Percentiles rank a stretch among this genome's conserved stretches.
phyloP scores from a whole-genome alignment of 2,329 filamentous ascomycete genomes.

The Fusarium burgessii region DNA sequence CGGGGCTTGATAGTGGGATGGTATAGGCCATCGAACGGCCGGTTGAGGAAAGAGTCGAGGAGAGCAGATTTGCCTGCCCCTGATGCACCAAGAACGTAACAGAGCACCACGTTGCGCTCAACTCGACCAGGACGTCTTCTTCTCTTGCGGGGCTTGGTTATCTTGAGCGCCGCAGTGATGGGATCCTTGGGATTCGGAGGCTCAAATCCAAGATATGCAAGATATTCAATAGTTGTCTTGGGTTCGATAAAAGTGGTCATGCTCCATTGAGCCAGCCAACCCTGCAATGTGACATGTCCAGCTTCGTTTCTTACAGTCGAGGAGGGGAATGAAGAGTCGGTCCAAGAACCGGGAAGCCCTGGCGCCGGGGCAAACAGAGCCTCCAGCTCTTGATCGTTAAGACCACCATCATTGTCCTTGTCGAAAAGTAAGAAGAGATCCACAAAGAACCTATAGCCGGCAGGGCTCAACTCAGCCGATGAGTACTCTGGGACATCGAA shows the following conservation, averaged over 20 bases:
- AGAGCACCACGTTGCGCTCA: conserved; percentile 93
- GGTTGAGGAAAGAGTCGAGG: conserved; percentile 89
- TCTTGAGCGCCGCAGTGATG: conserved; percentile 86
- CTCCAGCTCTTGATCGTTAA: conserved; percentile 86
- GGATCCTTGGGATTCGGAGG: conserved; percentile 79
- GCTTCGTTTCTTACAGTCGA: conserved; percentile 96
- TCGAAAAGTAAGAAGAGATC: conserved; percentile 95
- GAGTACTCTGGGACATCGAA: conserved; percentile 94
- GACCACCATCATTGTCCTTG: conserved; percentile 95
- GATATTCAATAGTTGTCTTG: conserved; percentile 93
- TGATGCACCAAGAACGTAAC: conserved; percentile 88
- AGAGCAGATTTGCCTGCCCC: conserved; percentile 92
- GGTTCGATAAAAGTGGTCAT: conserved; percentile 99
- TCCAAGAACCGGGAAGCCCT: conserved; percentile 87
- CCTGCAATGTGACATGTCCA: conserved; percentile 94
- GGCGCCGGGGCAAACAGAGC: conserved; percentile 94
- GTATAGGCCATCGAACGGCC: conserved; percentile 86
- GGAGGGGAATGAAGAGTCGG: conserved; percentile 88
- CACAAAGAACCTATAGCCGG: conserved; percentile 97
- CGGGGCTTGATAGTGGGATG: conserved; percentile 95
- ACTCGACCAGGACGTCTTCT: conserved; percentile 85
- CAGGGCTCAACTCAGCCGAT: conserved; percentile 92
- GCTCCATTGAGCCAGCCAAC: conserved; percentile 98
- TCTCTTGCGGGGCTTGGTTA: conserved; percentile 91
- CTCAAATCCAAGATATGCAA: conserved; percentile 96